Base-by-base conservation (phyloP, 2,329 filamentous ascomycete species). In the Ophidiomyces ophidiicola region DNA sequence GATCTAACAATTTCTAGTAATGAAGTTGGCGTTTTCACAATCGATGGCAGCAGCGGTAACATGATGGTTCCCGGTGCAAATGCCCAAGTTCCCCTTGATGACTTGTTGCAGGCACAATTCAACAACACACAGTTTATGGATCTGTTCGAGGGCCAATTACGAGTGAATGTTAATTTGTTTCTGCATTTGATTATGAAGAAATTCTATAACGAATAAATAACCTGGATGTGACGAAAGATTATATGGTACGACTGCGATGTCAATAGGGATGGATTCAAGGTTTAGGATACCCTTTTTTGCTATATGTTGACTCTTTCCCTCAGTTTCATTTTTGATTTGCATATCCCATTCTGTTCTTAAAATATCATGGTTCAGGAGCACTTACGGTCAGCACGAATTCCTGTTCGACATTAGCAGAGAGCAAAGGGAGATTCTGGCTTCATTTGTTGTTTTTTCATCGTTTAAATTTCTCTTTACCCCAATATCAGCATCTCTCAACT, bases 131-230 rank as follows among this genome's bases (percentile, higher is more conserved):
- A 94, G 63, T 94, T 93, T 60, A 87, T 96, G 76, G 86, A 84
- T 54, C 70, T 96, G 44, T 98, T 98, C 54, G 85, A 92, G 58
- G 80, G 80, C 38, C 79, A 80, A 39, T 70, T 94, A 56, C 80
- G 82, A 62, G 73, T 98, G 55, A 96, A 96, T 61, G 90, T 98
- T 54, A 98, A 98, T 67, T 62, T 98, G 55, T 76, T 98, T 64
- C 70, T 98, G 69, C 90, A 98, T 71, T 69, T 96, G 61, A 74
- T 98, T 50, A 96, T 96, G 70, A 93, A 92, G 74, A 98, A 98
- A 71, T 98, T 98, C 62, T 98, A 98, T 53, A 69, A 68, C 49
- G 46, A 48, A 31, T 47, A 28, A 47, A 36, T n/a, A n/a, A n/a
- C n/a, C n/a, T n/a, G 24, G 24, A 28, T 28, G 32, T 18, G 39